Base-by-base conservation (phyloP, 257 asterid species). In the Penstemon eatonii region DNA sequence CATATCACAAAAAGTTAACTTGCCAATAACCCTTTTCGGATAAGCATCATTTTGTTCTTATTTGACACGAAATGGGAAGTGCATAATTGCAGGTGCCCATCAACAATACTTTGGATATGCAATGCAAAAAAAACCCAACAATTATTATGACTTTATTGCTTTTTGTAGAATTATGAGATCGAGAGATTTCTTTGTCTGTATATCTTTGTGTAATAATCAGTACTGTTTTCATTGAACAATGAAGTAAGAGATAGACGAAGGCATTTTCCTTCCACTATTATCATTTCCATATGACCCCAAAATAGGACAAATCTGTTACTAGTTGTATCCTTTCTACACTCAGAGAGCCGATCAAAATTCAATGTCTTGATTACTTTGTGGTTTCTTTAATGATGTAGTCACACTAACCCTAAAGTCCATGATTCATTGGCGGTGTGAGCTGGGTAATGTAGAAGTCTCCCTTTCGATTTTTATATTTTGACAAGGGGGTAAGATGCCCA, bases 111-210 rank as follows among this genome's bases (percentile, higher is more conserved):
- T 50, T 49, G 50, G 43, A 13, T 43, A 49, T 38, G 9, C 39
- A 47, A 49, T 8, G n/a, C 5, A n/a, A 15, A 39, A 45, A 54
- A 46, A 53, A 40, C 47, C 44, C 5, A 41, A 36, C 55, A 37
- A 41, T 39, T 51, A 40, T 73, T 25, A 25, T 25, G 68, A 5
- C 8, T 36, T 56, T 44, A 44, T 56, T 53, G 47, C 63, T 12
- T 54, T 19, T 18, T 67, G 67, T 60, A 46, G 55, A 62, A 36
- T 39, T 38, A 4, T 41, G 40, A 47, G 51, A 54, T 37, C 43
- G 56, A 69, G 13, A 56, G 75, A 75, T 75, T 70, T 69, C 68
- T 56, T 51, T 75, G 80, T 70, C 57, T 56, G 52, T 56, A 56
- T 56, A 56, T 61, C 51, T 66, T 13, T 55, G 71, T 39, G 74